phyloP scores from a whole-genome alignment of 768 basidiomycete genomes.

The Strobilomyces echinocephalus region DNA sequence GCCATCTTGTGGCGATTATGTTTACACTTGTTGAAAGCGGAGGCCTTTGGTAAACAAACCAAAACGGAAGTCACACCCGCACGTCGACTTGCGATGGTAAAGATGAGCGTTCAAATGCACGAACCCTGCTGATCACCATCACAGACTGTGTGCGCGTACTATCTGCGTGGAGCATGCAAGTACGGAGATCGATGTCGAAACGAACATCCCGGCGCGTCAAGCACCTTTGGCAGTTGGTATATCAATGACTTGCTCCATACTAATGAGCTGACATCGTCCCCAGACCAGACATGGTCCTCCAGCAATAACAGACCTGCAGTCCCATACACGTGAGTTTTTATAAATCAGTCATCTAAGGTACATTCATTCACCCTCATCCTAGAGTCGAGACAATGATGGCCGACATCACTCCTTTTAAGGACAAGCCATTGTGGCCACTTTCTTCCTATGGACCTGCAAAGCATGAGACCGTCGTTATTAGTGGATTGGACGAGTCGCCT shows the following conservation, averaged over 20 bases:
- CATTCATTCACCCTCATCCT: neutral
- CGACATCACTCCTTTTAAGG: slow-evolving; percentile 56
- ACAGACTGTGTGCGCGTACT: slow-evolving; percentile 60
- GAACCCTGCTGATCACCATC: slow-evolving; percentile 1
- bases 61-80: neutral
- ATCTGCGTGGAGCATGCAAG: slow-evolving; percentile 57
- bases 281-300: slow-evolving; percentile 41
- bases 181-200: slow-evolving; percentile 64
- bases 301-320: slow-evolving; percentile 25
- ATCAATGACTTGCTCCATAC: slow-evolving; percentile 5
- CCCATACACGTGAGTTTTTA: slow-evolving; percentile 37
- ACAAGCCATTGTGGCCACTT: slow-evolving; percentile 76
- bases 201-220: slow-evolving; percentile 48
- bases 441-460: slow-evolving; percentile 78
- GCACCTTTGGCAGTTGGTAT: slow-evolving; percentile 51
- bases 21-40: slow-evolving; percentile 17
- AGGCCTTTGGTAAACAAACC: slow-evolving; percentile 11
- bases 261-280: slow-evolving; percentile 6
- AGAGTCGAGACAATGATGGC: slow-evolving; percentile 59
- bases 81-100: slow-evolving; percentile 16
- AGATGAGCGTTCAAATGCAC: neutral
- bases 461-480: slow-evolving; percentile 59
- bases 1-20: no score
- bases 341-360: neutral
- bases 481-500: slow-evolving; percentile 63